A percentile compares a stretch with the other conserved stretches of the same genome.
Conservation (phyloP, 306 rosid genomes). For the Acacia crassicarpa region DNA sequence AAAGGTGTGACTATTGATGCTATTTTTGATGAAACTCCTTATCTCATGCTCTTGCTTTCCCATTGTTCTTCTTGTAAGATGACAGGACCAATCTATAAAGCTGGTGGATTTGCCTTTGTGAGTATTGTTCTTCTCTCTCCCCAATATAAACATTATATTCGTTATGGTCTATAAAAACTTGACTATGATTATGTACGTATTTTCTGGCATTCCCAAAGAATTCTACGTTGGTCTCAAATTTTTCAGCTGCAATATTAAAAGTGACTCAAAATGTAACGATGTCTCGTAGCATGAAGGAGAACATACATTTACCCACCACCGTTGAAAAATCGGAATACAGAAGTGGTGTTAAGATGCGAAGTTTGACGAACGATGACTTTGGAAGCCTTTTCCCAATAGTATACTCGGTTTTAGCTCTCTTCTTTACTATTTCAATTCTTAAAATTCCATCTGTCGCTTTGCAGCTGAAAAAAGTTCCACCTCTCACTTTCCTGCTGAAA, state of each 20-base stretch:
- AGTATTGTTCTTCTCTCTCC: background rate
- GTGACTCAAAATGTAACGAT: conserved; percentile 23
- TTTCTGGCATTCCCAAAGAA: conserved; percentile 6
- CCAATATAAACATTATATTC: background rate
- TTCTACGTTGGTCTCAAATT: conserved; percentile 32
- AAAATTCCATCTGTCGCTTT: too few species aligned
- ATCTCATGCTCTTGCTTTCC: conserved; percentile 34
- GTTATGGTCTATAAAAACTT: too few species aligned
- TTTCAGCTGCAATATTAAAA: conserved; percentile 44
- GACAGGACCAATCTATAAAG: conserved; percentile 38
- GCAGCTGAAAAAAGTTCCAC: too few species aligned
- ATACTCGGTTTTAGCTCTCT: background rate
- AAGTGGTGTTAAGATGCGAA: background rate
- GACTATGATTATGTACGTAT: background rate
- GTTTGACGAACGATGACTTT: background rate
- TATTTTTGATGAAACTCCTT: conserved; percentile 36
- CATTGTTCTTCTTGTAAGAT: conserved; percentile 20
- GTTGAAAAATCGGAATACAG: background rate
- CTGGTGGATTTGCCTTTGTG: conserved; percentile 46
- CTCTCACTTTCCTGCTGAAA: too few species aligned
- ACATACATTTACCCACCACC: background rate
- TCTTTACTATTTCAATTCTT: background rate
- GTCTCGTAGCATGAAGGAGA: background rate
- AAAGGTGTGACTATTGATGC: background rate
- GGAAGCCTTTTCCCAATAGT: background rate